Conservation (phyloP, 768 basidiomycete genomes). For the Russula earlei region DNA sequence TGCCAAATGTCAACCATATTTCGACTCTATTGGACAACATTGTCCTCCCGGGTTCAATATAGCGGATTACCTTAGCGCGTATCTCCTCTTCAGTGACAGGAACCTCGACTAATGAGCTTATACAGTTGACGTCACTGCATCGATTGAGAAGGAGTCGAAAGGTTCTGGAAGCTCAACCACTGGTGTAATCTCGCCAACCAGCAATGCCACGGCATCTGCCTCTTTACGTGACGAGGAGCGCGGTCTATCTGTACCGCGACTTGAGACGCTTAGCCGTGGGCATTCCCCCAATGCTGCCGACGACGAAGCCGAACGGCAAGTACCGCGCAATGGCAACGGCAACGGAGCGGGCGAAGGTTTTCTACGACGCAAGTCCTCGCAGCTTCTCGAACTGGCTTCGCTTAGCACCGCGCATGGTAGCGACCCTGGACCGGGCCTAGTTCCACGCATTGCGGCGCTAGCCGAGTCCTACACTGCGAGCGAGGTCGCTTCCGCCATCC, state of each 20-base stretch:
- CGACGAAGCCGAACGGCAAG: constrained; percentile 46
- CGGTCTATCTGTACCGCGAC: constrained; percentile 29
- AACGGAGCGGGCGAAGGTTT: constrained; percentile 32
- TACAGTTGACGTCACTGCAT: constrained; percentile 38
- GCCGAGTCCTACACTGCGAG: constrained; percentile 65
- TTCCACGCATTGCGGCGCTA: constrained; percentile 59
- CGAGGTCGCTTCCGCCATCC: constrained; percentile 51
- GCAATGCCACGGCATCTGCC: constrained; percentile 23
- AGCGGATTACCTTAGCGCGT: constrained; percentile 87
- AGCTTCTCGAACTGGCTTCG: constrained; percentile 52
- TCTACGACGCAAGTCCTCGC: constrained; percentile 65
- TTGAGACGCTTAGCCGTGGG: constrained; percentile 4
- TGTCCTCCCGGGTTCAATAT: constrained; percentile 96
- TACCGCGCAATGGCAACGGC: constrained; percentile 36
- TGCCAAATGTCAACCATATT: constrained; percentile 68
- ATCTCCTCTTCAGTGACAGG: background rate
- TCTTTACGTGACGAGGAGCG: constrained; percentile 65
- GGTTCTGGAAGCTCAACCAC: constrained; percentile 26
- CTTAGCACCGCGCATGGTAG: constrained; percentile 26
- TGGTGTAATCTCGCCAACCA: constrained; percentile 27
- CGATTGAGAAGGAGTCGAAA: constrained; percentile 32
- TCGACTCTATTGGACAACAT: constrained; percentile 63
- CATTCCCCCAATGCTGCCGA: constrained; percentile 27
- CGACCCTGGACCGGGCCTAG: constrained; percentile 29
- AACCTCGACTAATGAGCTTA: constrained; percentile 14